These are phyloP conservation scores for Cystobasidiaceae sp. DNA, from an alignment of 1,284 basidiomycete genomes.

Conservation along the genomic window DNA sequence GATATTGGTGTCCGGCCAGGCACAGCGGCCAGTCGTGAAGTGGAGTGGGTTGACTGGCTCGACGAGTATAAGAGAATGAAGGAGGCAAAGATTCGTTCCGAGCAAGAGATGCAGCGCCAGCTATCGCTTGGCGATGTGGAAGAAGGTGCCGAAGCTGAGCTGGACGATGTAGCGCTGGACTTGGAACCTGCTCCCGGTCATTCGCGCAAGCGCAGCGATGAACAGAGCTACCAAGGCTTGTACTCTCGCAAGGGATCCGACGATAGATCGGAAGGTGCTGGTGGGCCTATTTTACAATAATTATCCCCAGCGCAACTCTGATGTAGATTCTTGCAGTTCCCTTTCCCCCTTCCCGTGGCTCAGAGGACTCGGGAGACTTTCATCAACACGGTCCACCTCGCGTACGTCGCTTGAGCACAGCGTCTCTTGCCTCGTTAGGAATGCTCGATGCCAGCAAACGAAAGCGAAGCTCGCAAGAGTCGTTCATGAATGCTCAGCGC, in stretches of 20 bases:
- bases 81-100: conserved; percentile 53
- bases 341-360: neutral
- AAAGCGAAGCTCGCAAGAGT: conserved; percentile 2
- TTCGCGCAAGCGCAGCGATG: neutral
- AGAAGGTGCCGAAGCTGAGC: conserved; percentile 8
- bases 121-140: neutral
- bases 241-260: neutral
- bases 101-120: conserved; percentile 42
- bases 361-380: neutral
- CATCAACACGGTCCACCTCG: neutral
- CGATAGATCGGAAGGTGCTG: no score
- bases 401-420: conserved; percentile 7
- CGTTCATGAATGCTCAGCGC: neutral
- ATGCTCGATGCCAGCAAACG: neutral
- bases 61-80: conserved; percentile 56
- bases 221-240: neutral
- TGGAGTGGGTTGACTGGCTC: conserved; percentile 58
- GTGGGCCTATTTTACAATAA: no score
- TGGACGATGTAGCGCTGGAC: conserved; percentile 1
- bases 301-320: no score
- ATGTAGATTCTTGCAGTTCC: neutral
- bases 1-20: conserved; percentile 37
- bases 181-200: neutral
- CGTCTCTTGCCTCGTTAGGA: conserved; percentile 1
- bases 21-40: conserved; percentile 47